These are phyloP conservation scores for Serendipita sp. DNA, from an alignment of 768 basidiomycete species.

Conservation along the genomic window DNA sequence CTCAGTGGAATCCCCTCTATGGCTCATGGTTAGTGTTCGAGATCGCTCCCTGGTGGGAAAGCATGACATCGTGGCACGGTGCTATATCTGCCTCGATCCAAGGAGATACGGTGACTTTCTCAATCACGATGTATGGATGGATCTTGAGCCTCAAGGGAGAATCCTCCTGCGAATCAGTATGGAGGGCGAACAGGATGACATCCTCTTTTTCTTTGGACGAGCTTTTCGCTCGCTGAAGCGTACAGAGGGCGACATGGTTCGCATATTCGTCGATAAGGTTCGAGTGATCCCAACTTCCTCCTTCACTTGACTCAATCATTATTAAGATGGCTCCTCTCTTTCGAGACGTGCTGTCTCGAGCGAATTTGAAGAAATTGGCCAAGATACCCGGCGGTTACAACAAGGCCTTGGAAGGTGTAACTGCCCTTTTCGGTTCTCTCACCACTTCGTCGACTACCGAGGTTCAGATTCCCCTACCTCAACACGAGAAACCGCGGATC, in stretches of 20 bases:
- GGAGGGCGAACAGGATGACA: conserved; percentile 98
- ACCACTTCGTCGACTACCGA: conserved; percentile 45
- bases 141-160: conserved; percentile 73
- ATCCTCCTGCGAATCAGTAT: conserved; percentile 82
- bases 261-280: conserved; percentile 95
- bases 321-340: conserved; percentile 85
- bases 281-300: conserved; percentile 12
- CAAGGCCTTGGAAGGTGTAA: conserved; percentile 71
- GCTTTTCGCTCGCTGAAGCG: conserved; percentile 88
- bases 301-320: neutral
- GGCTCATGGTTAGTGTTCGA: conserved; percentile 92
- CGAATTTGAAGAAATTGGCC: conserved; percentile 59
- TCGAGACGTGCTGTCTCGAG: conserved; percentile 66
- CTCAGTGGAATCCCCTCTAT: conserved; percentile 82
- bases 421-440: conserved; percentile 62
- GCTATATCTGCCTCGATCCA: conserved; percentile 86
- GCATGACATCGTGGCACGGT: conserved; percentile 81
- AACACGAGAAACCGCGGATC: conserved; percentile 58
- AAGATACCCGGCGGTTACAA: conserved; percentile 67
- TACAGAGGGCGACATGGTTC: conserved; percentile 88
- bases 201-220: conserved; percentile 91
- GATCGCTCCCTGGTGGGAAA: conserved; percentile 84
- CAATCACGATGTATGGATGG: conserved; percentile 83
- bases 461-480: conserved; percentile 62
- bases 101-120: conserved; percentile 76